Percentiles rank a stretch among this genome's conserved stretches.
Conservation (phyloP, 805 yeast species). For the Candida khao-thaluensis region DNA sequence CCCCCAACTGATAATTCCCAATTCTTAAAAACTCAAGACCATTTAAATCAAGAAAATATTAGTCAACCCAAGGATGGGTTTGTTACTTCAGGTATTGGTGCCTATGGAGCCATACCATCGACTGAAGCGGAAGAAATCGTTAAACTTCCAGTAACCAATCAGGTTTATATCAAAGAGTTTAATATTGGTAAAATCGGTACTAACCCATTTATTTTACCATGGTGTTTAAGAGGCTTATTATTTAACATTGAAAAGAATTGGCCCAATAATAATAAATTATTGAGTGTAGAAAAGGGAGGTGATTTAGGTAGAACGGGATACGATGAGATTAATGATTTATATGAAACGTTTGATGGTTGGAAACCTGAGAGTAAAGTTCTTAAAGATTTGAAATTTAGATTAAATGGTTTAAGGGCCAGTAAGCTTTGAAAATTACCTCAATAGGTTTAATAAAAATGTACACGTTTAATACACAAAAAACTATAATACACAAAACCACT, state of each 20-base stretch:
- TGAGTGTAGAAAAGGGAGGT: conserved; percentile 30
- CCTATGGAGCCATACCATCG: conserved; percentile 16
- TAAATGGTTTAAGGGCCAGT: conserved; percentile 52
- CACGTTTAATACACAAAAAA: no score
- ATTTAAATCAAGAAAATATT: neutral
- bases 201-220: conserved; percentile 86
- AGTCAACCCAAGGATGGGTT: conserved; percentile 10
- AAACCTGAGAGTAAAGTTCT: conserved; percentile 78
- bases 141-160: conserved; percentile 32
- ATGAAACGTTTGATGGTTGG: conserved; percentile 80
- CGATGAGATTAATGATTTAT: conserved; percentile 59
- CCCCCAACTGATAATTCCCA: conserved; percentile 22
- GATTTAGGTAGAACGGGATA: conserved; percentile 35
- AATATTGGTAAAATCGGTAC: conserved; percentile 64
- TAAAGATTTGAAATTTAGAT: conserved; percentile 79
- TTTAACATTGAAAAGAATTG: conserved; percentile 56
- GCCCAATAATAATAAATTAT: conserved; percentile 43
- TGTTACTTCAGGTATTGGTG: conserved; percentile 21
- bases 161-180: conserved; percentile 45
- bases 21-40: neutral
- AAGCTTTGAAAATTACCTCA: conserved; percentile 36
- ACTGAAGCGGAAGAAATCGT: conserved; percentile 14
- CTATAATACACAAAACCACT: no score
- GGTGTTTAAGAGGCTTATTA: conserved; percentile 86
- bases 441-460: neutral